phyloP scores from a whole-genome alignment of 2,329 filamentous ascomycete species.

The Neonectria ditissima region DNA sequence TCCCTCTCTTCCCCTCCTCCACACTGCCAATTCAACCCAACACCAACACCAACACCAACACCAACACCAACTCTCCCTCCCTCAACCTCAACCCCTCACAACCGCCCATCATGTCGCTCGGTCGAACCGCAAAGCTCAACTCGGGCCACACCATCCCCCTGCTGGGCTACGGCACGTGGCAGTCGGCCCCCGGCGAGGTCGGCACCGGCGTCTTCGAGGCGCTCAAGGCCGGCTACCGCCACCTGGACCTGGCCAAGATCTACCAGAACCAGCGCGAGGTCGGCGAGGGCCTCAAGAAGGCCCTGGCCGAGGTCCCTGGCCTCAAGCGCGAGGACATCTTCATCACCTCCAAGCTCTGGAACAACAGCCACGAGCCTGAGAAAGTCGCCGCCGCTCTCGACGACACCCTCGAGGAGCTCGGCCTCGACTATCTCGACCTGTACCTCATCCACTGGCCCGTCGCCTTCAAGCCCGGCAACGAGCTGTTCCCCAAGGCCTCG shows the following conservation, averaged over 20 bases:
- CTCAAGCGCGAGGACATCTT: constrained; percentile 68
- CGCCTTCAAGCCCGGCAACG: constrained; percentile 54
- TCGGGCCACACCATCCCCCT: constrained; percentile 74
- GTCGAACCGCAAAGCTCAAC: constrained; percentile 68
- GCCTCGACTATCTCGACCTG: constrained; percentile 69
- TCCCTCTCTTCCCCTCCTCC: not conserved
- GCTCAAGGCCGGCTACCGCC: constrained; percentile 72
- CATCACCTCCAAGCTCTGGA: constrained; percentile 76
- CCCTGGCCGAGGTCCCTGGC: constrained; percentile 59
- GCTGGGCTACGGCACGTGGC: constrained; percentile 74
- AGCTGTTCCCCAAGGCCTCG: constrained; percentile 60
- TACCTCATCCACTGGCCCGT: constrained; percentile 75
- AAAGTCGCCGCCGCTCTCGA: constrained; percentile 67
- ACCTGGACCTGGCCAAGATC: constrained; percentile 65
- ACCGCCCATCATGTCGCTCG: constrained; percentile 62
- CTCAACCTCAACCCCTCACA: not conserved
- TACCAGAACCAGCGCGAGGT: constrained; percentile 76
- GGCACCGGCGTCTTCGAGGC: constrained; percentile 73
- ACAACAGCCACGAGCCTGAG: constrained; percentile 70
- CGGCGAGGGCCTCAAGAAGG: constrained; percentile 65
- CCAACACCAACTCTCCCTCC: not conserved
- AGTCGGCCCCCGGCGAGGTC: constrained; percentile 73
- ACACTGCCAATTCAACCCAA: too few relatives aligned
- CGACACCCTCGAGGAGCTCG: constrained; percentile 66
- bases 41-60: not conserved